Percentiles rank a stretch among this genome's conserved stretches.
These are phyloP conservation scores for Globisporangium rhizosaccharum DNA, from an alignment of 352 stramenopile species.

Conservation along the genomic window DNA sequence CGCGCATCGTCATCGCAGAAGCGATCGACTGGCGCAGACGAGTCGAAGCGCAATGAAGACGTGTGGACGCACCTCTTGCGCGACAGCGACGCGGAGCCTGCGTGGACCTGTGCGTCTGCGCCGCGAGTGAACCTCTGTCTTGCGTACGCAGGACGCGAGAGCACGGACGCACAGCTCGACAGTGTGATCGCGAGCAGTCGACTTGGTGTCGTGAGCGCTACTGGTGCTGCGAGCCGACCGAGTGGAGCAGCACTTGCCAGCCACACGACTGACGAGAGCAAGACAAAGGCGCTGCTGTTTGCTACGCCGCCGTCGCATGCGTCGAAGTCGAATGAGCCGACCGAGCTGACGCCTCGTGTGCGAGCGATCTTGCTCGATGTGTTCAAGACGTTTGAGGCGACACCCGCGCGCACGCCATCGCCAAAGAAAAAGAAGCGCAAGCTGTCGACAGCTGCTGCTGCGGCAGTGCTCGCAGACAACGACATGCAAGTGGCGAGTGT, in stretches of 20 bases:
- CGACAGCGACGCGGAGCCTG: conserved; percentile 19
- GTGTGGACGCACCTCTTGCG: conserved; percentile 21
- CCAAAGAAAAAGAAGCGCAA: conserved; percentile 59
- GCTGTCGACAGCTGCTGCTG: conserved; percentile 7
- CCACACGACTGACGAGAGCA: conserved; percentile 1
- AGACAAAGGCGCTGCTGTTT: conserved; percentile 1
- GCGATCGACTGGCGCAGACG: conserved; percentile 1
- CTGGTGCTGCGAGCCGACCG: neutral
- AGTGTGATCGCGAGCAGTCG: conserved; percentile 4
- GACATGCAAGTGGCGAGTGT: neutral
- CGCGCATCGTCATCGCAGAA: conserved; percentile 1
- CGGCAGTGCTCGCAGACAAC: neutral
- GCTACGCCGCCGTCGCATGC: neutral
- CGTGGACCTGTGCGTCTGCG: conserved; percentile 28
- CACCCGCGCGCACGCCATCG: conserved; percentile 5
- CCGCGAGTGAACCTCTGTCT: conserved; percentile 43
- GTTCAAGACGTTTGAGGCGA: conserved; percentile 35
- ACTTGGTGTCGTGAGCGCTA: conserved; percentile 1
- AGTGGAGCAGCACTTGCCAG: neutral
- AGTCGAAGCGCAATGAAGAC: conserved; percentile 5
- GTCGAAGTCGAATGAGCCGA: conserved; percentile 12
- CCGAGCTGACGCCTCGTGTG: conserved; percentile 22
- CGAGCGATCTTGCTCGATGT: conserved; percentile 25
- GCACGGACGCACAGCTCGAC: conserved; percentile 9
- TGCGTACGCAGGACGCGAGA: conserved; percentile 35